Conservation (phyloP, 805 yeast species). For the Candida mattraensis region DNA sequence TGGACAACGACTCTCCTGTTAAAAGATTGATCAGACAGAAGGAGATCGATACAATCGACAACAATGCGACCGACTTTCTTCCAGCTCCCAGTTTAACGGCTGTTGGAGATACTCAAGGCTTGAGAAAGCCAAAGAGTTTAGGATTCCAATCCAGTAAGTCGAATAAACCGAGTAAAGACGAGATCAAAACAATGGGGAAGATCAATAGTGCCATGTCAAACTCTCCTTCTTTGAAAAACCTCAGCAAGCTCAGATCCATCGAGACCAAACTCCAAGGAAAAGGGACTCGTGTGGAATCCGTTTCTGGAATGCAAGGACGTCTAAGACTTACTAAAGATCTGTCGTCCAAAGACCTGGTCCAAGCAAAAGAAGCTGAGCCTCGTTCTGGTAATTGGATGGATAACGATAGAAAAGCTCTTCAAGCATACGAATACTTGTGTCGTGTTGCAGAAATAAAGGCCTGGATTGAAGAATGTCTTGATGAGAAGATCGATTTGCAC, state of each 20-base stretch:
- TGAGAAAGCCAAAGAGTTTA: constrained; percentile 13
- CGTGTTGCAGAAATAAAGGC: constrained; percentile 49
- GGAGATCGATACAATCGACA: constrained; percentile 31
- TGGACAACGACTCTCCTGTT: constrained; percentile 29
- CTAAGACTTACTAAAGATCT: constrained; percentile 17
- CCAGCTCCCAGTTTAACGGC: constrained; percentile 26
- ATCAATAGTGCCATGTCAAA: constrained; percentile 35
- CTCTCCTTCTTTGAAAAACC: constrained; percentile 38
- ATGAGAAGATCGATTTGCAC: constrained; percentile 24
- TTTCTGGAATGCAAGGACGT: constrained; percentile 19
- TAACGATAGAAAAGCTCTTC: constrained; percentile 27
- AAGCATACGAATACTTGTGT: constrained; percentile 49
- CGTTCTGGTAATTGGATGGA: constrained; percentile 28
- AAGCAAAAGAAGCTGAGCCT: constrained; percentile 3
- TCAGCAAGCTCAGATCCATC: constrained; percentile 32
- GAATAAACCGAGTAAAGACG: constrained; percentile 25
- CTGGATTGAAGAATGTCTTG: constrained; percentile 45
- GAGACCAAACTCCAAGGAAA: constrained; percentile 26
- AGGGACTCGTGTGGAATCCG: constrained; percentile 17
- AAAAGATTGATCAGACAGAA: constrained; percentile 34
- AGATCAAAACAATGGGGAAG: constrained; percentile 32
- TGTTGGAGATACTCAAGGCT: constrained; percentile 20
- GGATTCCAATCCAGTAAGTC: constrained; percentile 2
- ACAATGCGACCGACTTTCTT: constrained; percentile 26
- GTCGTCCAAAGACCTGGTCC: constrained; percentile 8